Percentiles rank a stretch among this genome's conserved stretches.
Conservation (phyloP, 1,284 basidiomycete species). For the Xerocomus amazonicus region DNA sequence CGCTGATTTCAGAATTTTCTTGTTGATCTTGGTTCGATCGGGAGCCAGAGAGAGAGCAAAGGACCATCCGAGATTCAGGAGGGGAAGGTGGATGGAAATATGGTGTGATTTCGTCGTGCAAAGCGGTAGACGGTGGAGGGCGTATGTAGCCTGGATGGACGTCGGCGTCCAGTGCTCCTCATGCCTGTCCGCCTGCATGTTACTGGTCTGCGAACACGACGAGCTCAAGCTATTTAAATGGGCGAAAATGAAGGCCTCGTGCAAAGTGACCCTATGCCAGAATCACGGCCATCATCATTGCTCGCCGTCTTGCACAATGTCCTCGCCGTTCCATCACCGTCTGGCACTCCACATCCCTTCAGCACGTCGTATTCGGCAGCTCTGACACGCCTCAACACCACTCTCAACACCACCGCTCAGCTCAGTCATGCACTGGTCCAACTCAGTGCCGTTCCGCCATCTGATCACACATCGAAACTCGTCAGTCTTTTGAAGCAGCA, state of each 20-base stretch:
- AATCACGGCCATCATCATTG: constrained; percentile 22
- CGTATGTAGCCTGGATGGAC: constrained; percentile 9
- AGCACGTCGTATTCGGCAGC: constrained; percentile 41
- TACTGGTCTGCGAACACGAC: neutral
- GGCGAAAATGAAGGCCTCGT: too few relatives aligned
- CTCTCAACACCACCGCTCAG: constrained; percentile 50
- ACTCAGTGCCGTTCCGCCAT: constrained; percentile 46
- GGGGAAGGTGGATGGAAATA: constrained; percentile 10
- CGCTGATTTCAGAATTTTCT: neutral
- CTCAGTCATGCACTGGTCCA: constrained; percentile 51
- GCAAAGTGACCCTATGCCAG: constrained; percentile 6
- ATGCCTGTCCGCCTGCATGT: neutral
- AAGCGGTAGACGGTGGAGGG: neutral
- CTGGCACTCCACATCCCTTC: constrained; percentile 46
- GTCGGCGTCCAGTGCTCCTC: constrained; percentile 19
- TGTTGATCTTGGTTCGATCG: neutral
- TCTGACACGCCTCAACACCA: constrained; percentile 43
- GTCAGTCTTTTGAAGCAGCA: constrained; percentile 65
- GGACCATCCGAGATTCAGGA: constrained; percentile 16
- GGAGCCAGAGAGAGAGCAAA: constrained; percentile 16
- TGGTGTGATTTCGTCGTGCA: neutral
- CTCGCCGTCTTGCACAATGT: constrained; percentile 29
- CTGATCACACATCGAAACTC: constrained; percentile 54
- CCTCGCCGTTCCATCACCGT: constrained; percentile 13
- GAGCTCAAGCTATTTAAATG: neutral